Conservation (phyloP, 768 basidiomycete genomes). For the Pholiota conissans region DNA sequence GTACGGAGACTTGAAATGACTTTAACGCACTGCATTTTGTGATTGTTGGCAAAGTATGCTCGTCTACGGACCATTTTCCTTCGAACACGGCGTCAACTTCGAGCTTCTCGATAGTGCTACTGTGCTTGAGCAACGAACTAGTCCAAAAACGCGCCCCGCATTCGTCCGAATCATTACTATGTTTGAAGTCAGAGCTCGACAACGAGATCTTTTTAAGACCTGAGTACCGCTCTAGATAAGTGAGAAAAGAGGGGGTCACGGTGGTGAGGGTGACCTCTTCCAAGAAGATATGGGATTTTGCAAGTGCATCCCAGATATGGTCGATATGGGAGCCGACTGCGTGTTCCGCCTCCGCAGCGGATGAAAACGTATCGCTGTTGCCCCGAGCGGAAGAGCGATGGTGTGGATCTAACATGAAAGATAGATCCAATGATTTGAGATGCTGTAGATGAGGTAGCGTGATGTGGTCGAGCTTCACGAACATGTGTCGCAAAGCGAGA, state of each 20-base stretch:
- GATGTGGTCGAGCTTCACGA: conserved; percentile 2
- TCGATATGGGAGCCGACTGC: not conserved
- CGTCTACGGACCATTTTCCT: not conserved
- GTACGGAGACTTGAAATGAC: not conserved
- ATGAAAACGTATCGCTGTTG: not conserved
- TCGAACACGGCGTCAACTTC: not conserved
- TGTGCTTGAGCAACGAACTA: not conserved
- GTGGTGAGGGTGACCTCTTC: conserved; percentile 1
- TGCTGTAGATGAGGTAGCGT: conserved; percentile 6
- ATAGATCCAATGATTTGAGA: conserved; percentile 5
- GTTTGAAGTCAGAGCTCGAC: not conserved
- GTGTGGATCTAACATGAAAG: not conserved
- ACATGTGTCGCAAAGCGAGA: conserved; percentile 1
- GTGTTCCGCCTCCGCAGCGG: not conserved
- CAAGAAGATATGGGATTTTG: not conserved
- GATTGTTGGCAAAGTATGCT: not conserved
- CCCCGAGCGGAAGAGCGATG: not conserved
- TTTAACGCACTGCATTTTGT: not conserved
- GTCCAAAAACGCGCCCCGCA: conserved; percentile 1
- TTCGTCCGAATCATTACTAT: not conserved
- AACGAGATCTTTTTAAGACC: not conserved
- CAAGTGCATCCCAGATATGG: not conserved
- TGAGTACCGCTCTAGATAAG: not conserved
- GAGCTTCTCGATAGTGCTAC: not conserved
- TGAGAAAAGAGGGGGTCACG: not conserved